A percentile compares a stretch with the other conserved stretches of the same genome.
Conservation (phyloP, 495 filamentous ascomycete genomes). For the Aspergillus affinis region DNA sequence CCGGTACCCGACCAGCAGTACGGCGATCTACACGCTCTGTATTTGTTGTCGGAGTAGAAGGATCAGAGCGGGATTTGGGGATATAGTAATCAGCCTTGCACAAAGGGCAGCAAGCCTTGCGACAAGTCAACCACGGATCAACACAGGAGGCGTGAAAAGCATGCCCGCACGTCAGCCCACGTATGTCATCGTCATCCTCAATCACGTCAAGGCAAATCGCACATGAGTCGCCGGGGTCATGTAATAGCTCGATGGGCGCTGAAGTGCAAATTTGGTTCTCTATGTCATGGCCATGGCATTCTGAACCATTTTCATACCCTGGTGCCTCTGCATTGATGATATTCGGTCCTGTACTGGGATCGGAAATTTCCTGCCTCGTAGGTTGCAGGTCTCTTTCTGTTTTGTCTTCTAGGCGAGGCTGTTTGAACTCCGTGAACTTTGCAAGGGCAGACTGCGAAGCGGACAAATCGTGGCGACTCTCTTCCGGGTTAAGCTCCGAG, state of each 20-base stretch:
- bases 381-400: constrained; percentile 1
- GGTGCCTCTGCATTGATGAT: background rate
- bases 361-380: constrained; percentile 11
- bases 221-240: constrained; percentile 89
- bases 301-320: constrained; percentile 26
- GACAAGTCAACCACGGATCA: constrained; percentile 93
- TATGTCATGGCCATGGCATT: constrained; percentile 71
- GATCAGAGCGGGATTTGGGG: constrained; percentile 67
- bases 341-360: background rate
- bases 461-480: background rate
- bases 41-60: constrained; percentile 23
- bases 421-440: background rate
- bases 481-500: constrained; percentile 1
- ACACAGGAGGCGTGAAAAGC: constrained; percentile 95
- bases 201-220: constrained; percentile 94
- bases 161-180: constrained; percentile 91
- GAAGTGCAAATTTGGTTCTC: constrained; percentile 83
- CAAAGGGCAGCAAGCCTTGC: constrained; percentile 92
- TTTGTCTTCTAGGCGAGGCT: background rate
- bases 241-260: constrained; percentile 76
- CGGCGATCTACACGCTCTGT: constrained; percentile 33
- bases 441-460: constrained; percentile 9
- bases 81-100: constrained; percentile 88
- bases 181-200: constrained; percentile 93
- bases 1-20: constrained; percentile 11